Percentiles rank a stretch among this genome's conserved stretches.
Evolutionary conservation across 2,329 filamentous ascomycete species (phyloP).

Genomic region (Pseudopyrenochaeta lycopersici): DNA sequence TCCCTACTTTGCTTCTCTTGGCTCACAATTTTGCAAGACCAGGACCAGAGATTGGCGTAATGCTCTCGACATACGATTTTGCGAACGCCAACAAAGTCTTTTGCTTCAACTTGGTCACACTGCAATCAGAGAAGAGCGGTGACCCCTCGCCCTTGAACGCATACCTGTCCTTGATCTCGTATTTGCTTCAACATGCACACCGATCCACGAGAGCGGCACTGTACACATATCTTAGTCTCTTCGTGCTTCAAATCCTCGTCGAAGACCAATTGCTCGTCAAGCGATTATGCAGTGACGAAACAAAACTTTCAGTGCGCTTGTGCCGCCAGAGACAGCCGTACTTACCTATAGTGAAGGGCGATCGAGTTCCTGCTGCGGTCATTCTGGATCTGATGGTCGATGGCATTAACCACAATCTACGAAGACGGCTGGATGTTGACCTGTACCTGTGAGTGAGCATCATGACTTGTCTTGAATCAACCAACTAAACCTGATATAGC

Average conservation of each 20-base stretch:
- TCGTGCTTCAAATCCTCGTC: slow-evolving; percentile 84
- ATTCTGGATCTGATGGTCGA: slow-evolving; percentile 90
- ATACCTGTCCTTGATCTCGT: slow-evolving; percentile 89
- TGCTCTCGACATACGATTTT: slow-evolving; percentile 92
- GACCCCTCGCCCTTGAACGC: slow-evolving; percentile 78
- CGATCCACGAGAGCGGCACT: slow-evolving; percentile 78
- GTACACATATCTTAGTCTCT: slow-evolving; percentile 86
- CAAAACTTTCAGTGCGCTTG: slow-evolving; percentile 76
- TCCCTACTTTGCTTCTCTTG: neutral
- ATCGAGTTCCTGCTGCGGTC: slow-evolving; percentile 77
- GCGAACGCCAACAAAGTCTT: slow-evolving; percentile 95
- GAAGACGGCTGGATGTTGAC: slow-evolving; percentile 81
- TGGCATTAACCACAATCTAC: slow-evolving; percentile 91
- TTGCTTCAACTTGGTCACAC: slow-evolving; percentile 80
- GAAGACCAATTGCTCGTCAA: slow-evolving; percentile 87
- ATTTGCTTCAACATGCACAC: slow-evolving; percentile 92
- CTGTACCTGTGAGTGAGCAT: slow-evolving; percentile 70
- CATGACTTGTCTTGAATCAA: neutral
- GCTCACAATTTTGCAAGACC: slow-evolving; percentile 65
- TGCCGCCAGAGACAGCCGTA: slow-evolving; percentile 90
- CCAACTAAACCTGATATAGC: slow-evolving; percentile 47
- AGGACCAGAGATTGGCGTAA: slow-evolving; percentile 76
- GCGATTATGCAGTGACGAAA: slow-evolving; percentile 81
- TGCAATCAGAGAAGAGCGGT: slow-evolving; percentile 67
- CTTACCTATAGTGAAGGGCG: slow-evolving; percentile 75